These are phyloP conservation scores for Penicillium digitatum DNA, from an alignment of 2,329 filamentous ascomycete genomes.

Conservation along the genomic window DNA sequence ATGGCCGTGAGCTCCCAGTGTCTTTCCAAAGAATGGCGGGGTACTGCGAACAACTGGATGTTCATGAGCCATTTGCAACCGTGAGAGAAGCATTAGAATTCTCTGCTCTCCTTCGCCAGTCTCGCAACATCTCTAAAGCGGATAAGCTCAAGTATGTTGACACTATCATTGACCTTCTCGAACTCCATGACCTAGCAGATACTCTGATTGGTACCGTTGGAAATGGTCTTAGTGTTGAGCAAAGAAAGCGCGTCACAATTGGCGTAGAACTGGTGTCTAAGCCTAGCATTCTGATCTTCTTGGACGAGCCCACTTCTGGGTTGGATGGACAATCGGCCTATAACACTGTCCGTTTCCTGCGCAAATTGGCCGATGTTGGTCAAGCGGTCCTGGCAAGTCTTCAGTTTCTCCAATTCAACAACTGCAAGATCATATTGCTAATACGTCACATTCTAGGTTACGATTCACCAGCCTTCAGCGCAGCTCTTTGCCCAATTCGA, in stretches of 20 bases:
- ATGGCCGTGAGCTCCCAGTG: conserved; percentile 55
- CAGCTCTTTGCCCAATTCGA: conserved; percentile 65
- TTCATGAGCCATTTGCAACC: conserved; percentile 62
- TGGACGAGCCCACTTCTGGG: conserved; percentile 66
- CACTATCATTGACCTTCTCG: conserved; percentile 58
- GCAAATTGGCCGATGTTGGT: conserved; percentile 59
- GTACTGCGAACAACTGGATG: conserved; percentile 64
- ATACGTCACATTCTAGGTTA: conserved; percentile 43
- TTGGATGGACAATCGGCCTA: conserved; percentile 63
- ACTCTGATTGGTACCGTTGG: conserved; percentile 50
- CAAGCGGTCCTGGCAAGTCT: conserved; percentile 54
- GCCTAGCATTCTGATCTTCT: conserved; percentile 61
- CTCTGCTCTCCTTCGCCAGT: conserved; percentile 60
- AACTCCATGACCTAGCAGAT: conserved; percentile 59
- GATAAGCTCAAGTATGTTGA: conserved; percentile 63
- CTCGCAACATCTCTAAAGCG: conserved; percentile 45
- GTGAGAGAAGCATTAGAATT: conserved; percentile 63
- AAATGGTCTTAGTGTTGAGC: conserved; percentile 55
- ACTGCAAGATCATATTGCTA: background rate
- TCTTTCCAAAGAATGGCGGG: conserved; percentile 64
- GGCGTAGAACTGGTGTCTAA: conserved; percentile 66
- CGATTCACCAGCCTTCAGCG: conserved; percentile 64
- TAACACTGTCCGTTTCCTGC: conserved; percentile 61
- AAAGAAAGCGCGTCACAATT: conserved; percentile 65
- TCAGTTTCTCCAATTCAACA: background rate